phyloP scores from a whole-genome alignment of 1,284 basidiomycete genomes.

The Melanopsichium pennsylvanicum region DNA sequence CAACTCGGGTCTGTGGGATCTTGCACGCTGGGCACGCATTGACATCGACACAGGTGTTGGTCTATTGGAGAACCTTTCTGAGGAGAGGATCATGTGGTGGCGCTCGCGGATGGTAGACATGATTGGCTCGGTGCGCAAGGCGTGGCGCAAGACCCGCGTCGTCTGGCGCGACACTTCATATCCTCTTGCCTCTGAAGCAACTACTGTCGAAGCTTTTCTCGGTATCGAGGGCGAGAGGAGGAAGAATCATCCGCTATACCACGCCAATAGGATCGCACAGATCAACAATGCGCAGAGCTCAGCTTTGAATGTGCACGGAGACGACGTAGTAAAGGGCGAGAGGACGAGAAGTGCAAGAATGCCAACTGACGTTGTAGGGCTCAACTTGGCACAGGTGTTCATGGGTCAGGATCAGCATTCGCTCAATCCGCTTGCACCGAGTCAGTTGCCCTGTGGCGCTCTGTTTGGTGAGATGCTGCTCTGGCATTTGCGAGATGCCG shows the following conservation, averaged over 20 bases:
- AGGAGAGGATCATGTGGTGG: conserved; percentile 65
- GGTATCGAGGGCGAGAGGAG: conserved; percentile 30
- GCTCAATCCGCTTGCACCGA: conserved; percentile 31
- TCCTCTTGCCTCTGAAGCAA: conserved; percentile 39
- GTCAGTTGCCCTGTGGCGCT: conserved; percentile 42
- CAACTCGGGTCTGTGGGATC: conserved; percentile 65
- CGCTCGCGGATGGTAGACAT: conserved; percentile 60
- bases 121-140: conserved; percentile 34
- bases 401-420: conserved; percentile 53
- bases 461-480: conserved; percentile 53
- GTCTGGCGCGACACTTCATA: conserved; percentile 54
- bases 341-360: conserved; percentile 32
- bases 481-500: conserved; percentile 36
- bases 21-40: conserved; percentile 66
- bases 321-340: conserved; percentile 53
- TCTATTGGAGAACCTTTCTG: conserved; percentile 55
- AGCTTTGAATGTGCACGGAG: conserved; percentile 38
- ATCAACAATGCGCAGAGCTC: conserved; percentile 54
- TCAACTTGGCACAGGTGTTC: conserved; percentile 43
- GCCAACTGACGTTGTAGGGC: conserved; percentile 24
- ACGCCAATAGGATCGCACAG: conserved; percentile 55
- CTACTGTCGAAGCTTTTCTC: conserved; percentile 53
- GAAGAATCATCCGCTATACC: conserved; percentile 58
- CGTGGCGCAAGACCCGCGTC: conserved; percentile 33
- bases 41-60: conserved; percentile 56